These are phyloP conservation scores for Chaetomium sp. DNA, from an alignment of 2,329 filamentous ascomycete genomes.

Conservation along the genomic window DNA sequence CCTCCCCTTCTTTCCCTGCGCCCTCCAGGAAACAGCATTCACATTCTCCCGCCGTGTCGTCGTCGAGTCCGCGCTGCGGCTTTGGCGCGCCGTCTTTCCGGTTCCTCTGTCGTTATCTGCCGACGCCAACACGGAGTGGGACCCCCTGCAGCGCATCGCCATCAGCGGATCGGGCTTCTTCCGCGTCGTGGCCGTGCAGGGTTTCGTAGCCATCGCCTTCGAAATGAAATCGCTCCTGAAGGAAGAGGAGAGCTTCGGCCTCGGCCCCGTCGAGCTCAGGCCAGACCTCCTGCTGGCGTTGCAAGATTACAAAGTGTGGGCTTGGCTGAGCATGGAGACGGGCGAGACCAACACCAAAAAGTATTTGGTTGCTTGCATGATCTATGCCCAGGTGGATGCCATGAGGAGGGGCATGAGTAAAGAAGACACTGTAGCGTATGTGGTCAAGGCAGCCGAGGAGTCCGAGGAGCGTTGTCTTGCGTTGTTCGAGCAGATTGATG, in stretches of 20 bases:
- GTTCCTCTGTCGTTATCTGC: constrained; percentile 22
- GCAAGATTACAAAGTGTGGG: constrained; percentile 46
- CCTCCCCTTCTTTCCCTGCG: constrained; percentile 50
- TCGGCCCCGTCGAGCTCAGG: constrained; percentile 40
- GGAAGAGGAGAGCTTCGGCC: constrained; percentile 46
- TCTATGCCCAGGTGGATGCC: constrained; percentile 48
- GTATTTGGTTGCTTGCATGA: constrained; percentile 46
- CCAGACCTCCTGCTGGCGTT: constrained; percentile 49
- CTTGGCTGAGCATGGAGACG: constrained; percentile 44
- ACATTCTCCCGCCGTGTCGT: constrained; percentile 54
- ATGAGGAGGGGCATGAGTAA: constrained; percentile 42
- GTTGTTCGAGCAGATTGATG: constrained; percentile 35
- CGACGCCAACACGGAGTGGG: constrained; percentile 17
- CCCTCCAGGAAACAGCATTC: constrained; percentile 48
- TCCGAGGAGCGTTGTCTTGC: constrained; percentile 32
- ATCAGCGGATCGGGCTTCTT: constrained; percentile 48
- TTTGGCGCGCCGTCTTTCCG: constrained; percentile 47
- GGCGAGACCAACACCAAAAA: constrained; percentile 61
- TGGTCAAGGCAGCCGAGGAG: constrained; percentile 43
- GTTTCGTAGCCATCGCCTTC: constrained; percentile 41
- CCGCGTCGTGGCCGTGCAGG: constrained; percentile 33
- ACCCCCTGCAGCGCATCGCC: constrained; percentile 45
- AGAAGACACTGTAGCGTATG: constrained; percentile 39
- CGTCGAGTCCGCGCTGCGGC: constrained; percentile 51
- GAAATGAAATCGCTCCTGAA: constrained; percentile 47